phyloP scores from a whole-genome alignment of 768 basidiomycete genomes.

The Tulasnella sp. region DNA sequence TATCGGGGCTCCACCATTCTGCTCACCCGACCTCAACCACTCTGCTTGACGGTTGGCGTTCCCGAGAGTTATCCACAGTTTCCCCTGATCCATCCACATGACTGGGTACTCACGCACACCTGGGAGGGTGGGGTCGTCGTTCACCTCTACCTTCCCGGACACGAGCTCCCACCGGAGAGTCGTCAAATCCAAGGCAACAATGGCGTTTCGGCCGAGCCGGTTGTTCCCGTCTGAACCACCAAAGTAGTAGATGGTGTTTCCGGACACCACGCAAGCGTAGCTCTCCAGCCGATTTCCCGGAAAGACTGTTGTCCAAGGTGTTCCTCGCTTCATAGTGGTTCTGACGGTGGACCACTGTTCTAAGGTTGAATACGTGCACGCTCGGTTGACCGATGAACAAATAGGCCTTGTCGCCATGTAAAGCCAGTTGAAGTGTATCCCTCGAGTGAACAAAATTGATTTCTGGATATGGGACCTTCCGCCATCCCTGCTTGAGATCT shows the following conservation, averaged over 20 bases:
- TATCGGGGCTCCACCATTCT: slow-evolving; percentile 40
- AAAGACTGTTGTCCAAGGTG: slow-evolving; percentile 38
- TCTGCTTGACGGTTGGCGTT: slow-evolving; percentile 46
- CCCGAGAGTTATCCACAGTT: slow-evolving; percentile 47
- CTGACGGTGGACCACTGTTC: slow-evolving; percentile 44
- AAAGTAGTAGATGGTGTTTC: slow-evolving; percentile 48
- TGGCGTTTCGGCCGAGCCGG: slow-evolving; percentile 47
- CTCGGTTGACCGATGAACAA: slow-evolving; percentile 45
- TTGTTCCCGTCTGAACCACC: slow-evolving; percentile 45
- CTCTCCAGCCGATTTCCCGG: slow-evolving; percentile 26
- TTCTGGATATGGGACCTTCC: slow-evolving; percentile 27
- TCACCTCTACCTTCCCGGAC: slow-evolving; percentile 36
- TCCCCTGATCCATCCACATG: slow-evolving; percentile 46
- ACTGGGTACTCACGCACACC: slow-evolving; percentile 46
- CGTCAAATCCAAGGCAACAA: slow-evolving; percentile 48
- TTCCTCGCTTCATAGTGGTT: slow-evolving; percentile 40
- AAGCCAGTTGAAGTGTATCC: slow-evolving; percentile 34
- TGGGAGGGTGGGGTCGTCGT: slow-evolving; percentile 41
- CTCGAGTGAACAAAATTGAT: neutral
- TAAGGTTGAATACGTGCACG: slow-evolving; percentile 48
- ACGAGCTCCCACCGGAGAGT: slow-evolving; percentile 45
- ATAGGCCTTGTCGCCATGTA: slow-evolving; percentile 46
- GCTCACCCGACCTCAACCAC: slow-evolving; percentile 34
- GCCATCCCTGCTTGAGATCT: slow-evolving; percentile 29
- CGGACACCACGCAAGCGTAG: slow-evolving; percentile 39